Conservation (phyloP, 129 eudicot genomes). For the Escallonia rubra region DNA sequence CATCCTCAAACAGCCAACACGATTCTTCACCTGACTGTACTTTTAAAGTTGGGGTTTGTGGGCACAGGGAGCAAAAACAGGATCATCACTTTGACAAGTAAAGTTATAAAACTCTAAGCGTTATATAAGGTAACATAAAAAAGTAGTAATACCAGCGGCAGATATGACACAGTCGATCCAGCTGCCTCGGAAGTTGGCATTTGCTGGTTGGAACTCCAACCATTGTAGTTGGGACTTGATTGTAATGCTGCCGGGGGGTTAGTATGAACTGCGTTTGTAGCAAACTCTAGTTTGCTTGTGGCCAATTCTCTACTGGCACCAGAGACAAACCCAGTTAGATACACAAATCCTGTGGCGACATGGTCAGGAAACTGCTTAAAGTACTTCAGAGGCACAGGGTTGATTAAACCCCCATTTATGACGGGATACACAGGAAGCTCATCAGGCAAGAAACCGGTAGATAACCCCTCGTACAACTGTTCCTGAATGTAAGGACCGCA, state of each 20-base stretch:
- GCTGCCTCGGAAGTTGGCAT: slow-evolving; percentile 21
- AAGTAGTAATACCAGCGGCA: slow-evolving; percentile 33
- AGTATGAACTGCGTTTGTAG: slow-evolving; percentile 10
- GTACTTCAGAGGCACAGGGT: slow-evolving; percentile 80
- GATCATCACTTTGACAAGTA: not conserved
- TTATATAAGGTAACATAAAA: not conserved
- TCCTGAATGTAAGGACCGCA: slow-evolving; percentile 89
- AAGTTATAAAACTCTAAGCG: not conserved
- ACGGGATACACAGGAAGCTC: slow-evolving; percentile 84
- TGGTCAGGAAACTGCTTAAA: slow-evolving; percentile 84
- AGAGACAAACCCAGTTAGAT: slow-evolving; percentile 33
- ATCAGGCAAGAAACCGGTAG: slow-evolving; percentile 74
- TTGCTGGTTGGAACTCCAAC: slow-evolving; percentile 28
- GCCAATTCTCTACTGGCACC: slow-evolving; percentile 11
- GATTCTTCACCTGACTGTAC: slow-evolving; percentile 55
- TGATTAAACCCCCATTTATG: slow-evolving; percentile 47
- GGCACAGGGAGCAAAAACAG: not conserved
- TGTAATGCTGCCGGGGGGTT: slow-evolving; percentile 7
- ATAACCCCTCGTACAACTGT: slow-evolving; percentile 79
- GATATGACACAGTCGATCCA: slow-evolving; percentile 17
- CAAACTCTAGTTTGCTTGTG: slow-evolving; percentile 9
- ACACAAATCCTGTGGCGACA: slow-evolving; percentile 76
- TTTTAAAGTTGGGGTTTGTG: not conserved
- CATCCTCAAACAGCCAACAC: slow-evolving; percentile 84
- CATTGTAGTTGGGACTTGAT: not conserved